Percentiles rank a stretch among this genome's conserved stretches.
These are phyloP conservation scores for Entelexis sorbosivorans DNA, from an alignment of 1,139 yeast genomes.

Conservation along the genomic window DNA sequence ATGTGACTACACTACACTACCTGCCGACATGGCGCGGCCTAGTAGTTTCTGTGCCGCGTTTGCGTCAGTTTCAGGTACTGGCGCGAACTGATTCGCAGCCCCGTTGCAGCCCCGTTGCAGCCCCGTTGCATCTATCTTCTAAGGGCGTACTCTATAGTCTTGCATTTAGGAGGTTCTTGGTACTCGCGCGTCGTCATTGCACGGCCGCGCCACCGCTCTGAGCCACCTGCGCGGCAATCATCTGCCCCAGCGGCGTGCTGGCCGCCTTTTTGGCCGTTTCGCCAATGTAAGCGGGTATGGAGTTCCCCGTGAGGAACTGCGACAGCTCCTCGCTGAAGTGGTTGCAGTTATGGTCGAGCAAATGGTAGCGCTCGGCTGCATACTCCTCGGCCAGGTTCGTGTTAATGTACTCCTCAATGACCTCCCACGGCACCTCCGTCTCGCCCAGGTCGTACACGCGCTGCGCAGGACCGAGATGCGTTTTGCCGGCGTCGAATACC, in stretches of 20 bases:
- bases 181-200: background rate
- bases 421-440: constrained; percentile 43
- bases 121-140: too few species aligned
- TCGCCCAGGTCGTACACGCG: constrained; percentile 46
- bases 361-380: constrained; percentile 42
- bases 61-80: too few species aligned
- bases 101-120: too few species aligned
- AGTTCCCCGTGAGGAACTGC: constrained; percentile 50
- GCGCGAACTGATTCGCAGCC: too few species aligned
- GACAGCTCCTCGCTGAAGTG: constrained; percentile 50
- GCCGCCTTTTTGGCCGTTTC: constrained; percentile 48
- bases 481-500: constrained; percentile 39
- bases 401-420: constrained; percentile 43
- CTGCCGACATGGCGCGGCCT: too few species aligned
- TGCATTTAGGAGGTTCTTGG: too few species aligned
- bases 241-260: constrained; percentile 49
- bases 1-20: too few species aligned
- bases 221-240: constrained; percentile 28
- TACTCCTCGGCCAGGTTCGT: constrained; percentile 40
- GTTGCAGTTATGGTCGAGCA: constrained; percentile 59
- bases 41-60: too few species aligned
- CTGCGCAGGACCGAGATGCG: constrained; percentile 51
- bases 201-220: constrained; percentile 27
- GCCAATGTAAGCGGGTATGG: constrained; percentile 40
- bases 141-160: background rate